phyloP scores from a whole-genome alignment of 1,139 yeast species.

The Hansenula anomala region DNA sequence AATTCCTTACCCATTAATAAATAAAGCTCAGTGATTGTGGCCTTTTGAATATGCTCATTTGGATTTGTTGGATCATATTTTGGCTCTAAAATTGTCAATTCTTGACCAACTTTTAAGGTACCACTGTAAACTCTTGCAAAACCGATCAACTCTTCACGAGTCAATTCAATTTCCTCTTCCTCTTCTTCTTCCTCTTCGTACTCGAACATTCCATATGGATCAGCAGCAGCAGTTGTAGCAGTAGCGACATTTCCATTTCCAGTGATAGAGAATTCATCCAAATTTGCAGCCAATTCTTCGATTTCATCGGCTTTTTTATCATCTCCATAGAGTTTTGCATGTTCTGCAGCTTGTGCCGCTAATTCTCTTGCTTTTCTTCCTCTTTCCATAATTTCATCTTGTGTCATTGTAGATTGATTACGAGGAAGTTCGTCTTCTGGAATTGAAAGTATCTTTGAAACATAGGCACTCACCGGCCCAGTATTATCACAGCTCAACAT shows the following conservation, averaged over 20 bases:
- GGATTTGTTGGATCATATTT: slow-evolving; percentile 75
- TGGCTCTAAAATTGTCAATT: slow-evolving; percentile 75
- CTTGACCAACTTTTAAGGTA: slow-evolving; percentile 67
- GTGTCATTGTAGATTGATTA: slow-evolving; percentile 37
- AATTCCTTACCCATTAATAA: slow-evolving; percentile 92
- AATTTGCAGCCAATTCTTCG: slow-evolving; percentile 10
- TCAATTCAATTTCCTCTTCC: slow-evolving; percentile 41
- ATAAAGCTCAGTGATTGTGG: slow-evolving; percentile 62
- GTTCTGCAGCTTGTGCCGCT: slow-evolving; percentile 66
- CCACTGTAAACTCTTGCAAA: slow-evolving; percentile 91
- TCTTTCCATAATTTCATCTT: slow-evolving; percentile 63
- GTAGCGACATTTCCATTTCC: slow-evolving; percentile 9
- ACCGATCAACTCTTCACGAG: slow-evolving; percentile 69
- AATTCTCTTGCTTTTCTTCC: slow-evolving; percentile 65
- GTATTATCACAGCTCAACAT: slow-evolving; percentile 61
- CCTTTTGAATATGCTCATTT: slow-evolving; percentile 48
- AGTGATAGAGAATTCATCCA: slow-evolving; percentile 9
- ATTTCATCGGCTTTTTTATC: slow-evolving; percentile 11
- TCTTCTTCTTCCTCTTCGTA: slow-evolving; percentile 35
- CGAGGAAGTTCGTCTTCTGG: slow-evolving; percentile 78
- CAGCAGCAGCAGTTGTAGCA: slow-evolving; percentile 23
- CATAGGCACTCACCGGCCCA: slow-evolving; percentile 73
- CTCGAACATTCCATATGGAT: slow-evolving; percentile 25
- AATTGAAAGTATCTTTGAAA: slow-evolving; percentile 83
- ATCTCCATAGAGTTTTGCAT: slow-evolving; percentile 37